These are phyloP conservation scores for Strombidium stylifer DNA, from an alignment of 73 alveolate genomes.

Conservation along the genomic window DNA sequence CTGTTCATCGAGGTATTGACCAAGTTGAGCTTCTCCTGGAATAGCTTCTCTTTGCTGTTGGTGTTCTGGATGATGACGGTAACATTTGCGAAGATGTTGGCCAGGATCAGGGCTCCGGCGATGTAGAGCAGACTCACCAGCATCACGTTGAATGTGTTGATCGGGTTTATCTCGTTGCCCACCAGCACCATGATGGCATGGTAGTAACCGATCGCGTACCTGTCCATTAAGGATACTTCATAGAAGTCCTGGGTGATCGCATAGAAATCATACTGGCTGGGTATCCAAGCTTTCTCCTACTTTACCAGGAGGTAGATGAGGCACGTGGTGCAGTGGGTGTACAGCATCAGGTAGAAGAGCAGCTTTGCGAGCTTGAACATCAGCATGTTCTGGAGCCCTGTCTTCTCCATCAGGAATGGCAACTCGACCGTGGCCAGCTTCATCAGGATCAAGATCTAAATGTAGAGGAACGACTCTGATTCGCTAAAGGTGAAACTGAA, in stretches of 20 bases:
- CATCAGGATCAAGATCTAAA: slow-evolving; percentile 53
- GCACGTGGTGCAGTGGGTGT: slow-evolving; percentile 65
- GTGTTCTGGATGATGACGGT: slow-evolving; percentile 58
- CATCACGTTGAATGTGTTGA: slow-evolving; percentile 2
- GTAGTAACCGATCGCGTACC: slow-evolving; percentile 37
- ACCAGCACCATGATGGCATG: slow-evolving; percentile 53
- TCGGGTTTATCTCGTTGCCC: slow-evolving; percentile 61
- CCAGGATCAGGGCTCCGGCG: slow-evolving; percentile 52
- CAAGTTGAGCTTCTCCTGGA: slow-evolving; percentile 48
- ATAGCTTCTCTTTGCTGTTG: slow-evolving; percentile 40
- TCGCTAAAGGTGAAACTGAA: too few species aligned
- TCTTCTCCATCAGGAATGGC: slow-evolving; percentile 35
- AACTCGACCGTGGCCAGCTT: slow-evolving; percentile 48
- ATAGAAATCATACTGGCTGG: slow-evolving; percentile 30
- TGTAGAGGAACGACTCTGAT: too few species aligned
- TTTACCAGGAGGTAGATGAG: slow-evolving; percentile 51
- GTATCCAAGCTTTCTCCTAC: slow-evolving; percentile 45
- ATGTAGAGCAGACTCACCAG: slow-evolving; percentile 25
- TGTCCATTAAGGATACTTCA: not conserved
- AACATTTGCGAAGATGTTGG: slow-evolving; percentile 65
- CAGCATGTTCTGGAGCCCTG: slow-evolving; percentile 42
- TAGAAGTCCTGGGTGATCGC: slow-evolving; percentile 14
- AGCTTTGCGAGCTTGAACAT: slow-evolving; percentile 40
- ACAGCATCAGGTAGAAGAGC: slow-evolving; percentile 34
- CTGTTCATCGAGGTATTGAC: slow-evolving; percentile 47